A percentile compares a stretch with the other conserved stretches of the same genome.
Conservation (phyloP, 2,329 filamentous ascomycete species). For the Huntiella moniliformis region DNA sequence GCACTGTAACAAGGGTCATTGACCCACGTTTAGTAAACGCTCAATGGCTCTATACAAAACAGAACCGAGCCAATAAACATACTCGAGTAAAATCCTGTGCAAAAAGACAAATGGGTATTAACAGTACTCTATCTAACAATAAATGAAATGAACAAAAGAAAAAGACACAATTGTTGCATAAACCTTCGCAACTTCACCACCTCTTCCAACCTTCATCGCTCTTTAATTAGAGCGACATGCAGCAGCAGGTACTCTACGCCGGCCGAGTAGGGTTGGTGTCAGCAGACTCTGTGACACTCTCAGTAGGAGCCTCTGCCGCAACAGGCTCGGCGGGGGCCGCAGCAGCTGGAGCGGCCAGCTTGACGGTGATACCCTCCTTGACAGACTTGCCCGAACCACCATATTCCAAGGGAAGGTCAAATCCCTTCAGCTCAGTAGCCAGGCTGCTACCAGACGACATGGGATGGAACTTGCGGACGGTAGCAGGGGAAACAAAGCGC, state of each 20-base stretch:
- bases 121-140: not conserved
- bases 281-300: slow-evolving; percentile 11
- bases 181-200: no score
- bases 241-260: not conserved
- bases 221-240: not conserved
- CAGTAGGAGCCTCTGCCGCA: slow-evolving; percentile 7
- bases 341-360: slow-evolving; percentile 14
- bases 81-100: not conserved
- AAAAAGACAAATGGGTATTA: slow-evolving; percentile 1
- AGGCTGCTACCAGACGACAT: slow-evolving; percentile 56
- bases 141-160: not conserved
- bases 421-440: slow-evolving; percentile 34
- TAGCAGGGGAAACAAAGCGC: slow-evolving; percentile 53
- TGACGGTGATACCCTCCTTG: slow-evolving; percentile 20
- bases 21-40: no score
- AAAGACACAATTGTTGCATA: not conserved
- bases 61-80: not conserved
- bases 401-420: slow-evolving; percentile 57
- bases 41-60: no score
- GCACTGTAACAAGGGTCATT: no score
- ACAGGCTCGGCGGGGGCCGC: slow-evolving; percentile 2
- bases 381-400: slow-evolving; percentile 47
- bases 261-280: not conserved
- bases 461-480: slow-evolving; percentile 62
- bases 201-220: no score